Evolutionary conservation across 768 basidiomycete genomes (phyloP), one percentile per base, ranked within the genome.

Genomic region (Termitomyces sp.): DNA sequence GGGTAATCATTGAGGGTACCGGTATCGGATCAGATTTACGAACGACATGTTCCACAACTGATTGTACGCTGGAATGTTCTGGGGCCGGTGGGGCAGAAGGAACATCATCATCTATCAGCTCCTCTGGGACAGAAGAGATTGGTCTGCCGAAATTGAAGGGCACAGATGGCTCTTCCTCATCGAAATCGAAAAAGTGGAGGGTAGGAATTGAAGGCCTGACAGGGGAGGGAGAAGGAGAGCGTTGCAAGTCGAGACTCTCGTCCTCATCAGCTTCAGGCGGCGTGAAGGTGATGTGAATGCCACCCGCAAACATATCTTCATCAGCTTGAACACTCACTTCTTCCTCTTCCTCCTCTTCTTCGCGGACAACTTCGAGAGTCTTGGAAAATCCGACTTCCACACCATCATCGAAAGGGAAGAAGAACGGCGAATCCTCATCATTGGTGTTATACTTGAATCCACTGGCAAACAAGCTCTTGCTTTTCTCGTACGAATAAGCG

Each of bases 211-310:
- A 61, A 54, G 71, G 73, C 37, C 56, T 60, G 5, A 66, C 61
- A 55, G 74, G 71, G 17, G 72, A 68, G 34, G 73, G 51, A 38
- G 70, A 70, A 49, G 72, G 46, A 31, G 68, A 67, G 32, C 74
- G 69, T 57, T 74, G 74, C 38, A 67, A 67, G 12, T 74, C 69
- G 36, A 67, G 60, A 17, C 64, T 66, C 31, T 70, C 70, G 31
- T 71, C 70, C 43, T 77, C 77, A 31, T 77, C 78, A 11, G 75
- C 69, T 29, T 69, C 74, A n/a, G 90, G 86, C 20, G 86, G 83
- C 3, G 83, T 85, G 63, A 92, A 91, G 3, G 81, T 88, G 66
- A 92, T 91, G 63, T 81, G 85, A 69, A 92, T 89, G 5, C 90
- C 91, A 32, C 86, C 84, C 47, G 83, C 86, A 58, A 85, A 78